Percentiles rank a stretch among this genome's conserved stretches.
Evolutionary conservation across 495 filamentous ascomycete species (phyloP).

Genomic region (Oidiodendron maius): DNA sequence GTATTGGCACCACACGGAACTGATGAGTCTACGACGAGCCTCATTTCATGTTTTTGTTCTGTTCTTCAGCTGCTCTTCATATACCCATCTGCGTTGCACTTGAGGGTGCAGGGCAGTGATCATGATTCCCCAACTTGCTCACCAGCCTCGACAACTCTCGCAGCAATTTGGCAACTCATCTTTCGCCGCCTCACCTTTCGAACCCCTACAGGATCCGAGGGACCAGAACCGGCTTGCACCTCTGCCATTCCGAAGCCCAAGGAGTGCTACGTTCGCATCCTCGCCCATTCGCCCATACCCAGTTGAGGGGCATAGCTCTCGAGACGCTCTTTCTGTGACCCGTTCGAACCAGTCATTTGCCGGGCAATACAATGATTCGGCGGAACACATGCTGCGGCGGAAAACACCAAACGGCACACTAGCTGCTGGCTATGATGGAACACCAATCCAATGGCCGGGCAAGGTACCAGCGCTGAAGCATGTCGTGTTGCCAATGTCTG

Average conservation of each 20-base stretch:
- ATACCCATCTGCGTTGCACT: conserved; percentile 6
- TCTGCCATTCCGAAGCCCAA: conserved; percentile 17
- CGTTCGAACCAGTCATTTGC: conserved; percentile 4
- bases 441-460: conserved; percentile 64
- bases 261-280: conserved; percentile 6
- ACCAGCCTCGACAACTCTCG: conserved; percentile 13
- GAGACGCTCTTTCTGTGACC: conserved; percentile 7
- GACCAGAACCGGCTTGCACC: conserved; percentile 10
- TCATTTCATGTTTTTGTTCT: conserved; percentile 8
- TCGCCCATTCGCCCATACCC: conserved; percentile 16
- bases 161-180: conserved; percentile 18
- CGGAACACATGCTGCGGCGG: conserved; percentile 78
- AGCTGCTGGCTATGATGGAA: conserved; percentile 90
- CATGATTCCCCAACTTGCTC: conserved; percentile 23
- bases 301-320: conserved; percentile 12
- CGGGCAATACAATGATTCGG: conserved; percentile 17
- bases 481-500: conserved; percentile 58
- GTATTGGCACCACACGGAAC: conserved; percentile 19
- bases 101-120: conserved; percentile 7
- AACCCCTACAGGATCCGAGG: conserved; percentile 8
- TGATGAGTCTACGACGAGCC: conserved; percentile 10
- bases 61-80: conserved; percentile 1
- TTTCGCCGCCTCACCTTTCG: conserved; percentile 19
- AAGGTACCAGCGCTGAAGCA: conserved; percentile 82
- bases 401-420: conserved; percentile 95